A percentile compares a stretch with the other conserved stretches of the same genome.
Conservation (phyloP, 306 rosid genomes). For the Quillaja saponaria region DNA sequence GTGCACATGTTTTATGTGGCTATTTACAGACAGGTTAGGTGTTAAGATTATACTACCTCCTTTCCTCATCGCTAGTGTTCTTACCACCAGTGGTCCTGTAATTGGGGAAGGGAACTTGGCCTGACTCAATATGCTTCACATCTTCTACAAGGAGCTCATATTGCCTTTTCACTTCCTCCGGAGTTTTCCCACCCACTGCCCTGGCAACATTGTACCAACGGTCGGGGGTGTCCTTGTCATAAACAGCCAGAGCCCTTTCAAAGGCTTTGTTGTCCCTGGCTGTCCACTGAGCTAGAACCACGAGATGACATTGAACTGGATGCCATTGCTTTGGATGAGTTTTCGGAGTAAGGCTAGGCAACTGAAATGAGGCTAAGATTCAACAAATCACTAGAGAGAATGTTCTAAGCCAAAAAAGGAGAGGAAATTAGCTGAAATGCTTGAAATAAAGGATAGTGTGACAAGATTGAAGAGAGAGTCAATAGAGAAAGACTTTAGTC, state of each 20-base stretch:
- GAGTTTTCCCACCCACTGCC: conserved; percentile 64
- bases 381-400: background rate
- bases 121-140: conserved; percentile 64
- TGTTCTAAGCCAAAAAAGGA: background rate
- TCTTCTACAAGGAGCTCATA: conserved; percentile 60
- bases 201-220: conserved; percentile 74
- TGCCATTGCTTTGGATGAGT: conserved; percentile 33
- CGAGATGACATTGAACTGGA: conserved; percentile 51
- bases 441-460: conserved; percentile 2
- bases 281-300: conserved; percentile 50
- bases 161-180: conserved; percentile 65
- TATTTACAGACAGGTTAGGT: conserved; percentile 7
- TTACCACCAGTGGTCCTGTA: conserved; percentile 39
- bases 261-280: conserved; percentile 65
- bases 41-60: conserved; percentile 35
- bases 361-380: background rate
- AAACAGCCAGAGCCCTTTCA: conserved; percentile 60
- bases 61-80: conserved; percentile 33
- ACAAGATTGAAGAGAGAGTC: background rate
- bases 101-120: conserved; percentile 54
- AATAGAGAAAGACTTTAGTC: conserved; percentile 26
- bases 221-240: conserved; percentile 68
- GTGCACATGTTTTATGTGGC: background rate
- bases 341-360: background rate
- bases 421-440: conserved; percentile 3